A percentile compares a stretch with the other conserved stretches of the same genome.
Evolutionary conservation across 2,329 filamentous ascomycete genomes (phyloP).

Genomic region (Diplodia mutila): DNA sequence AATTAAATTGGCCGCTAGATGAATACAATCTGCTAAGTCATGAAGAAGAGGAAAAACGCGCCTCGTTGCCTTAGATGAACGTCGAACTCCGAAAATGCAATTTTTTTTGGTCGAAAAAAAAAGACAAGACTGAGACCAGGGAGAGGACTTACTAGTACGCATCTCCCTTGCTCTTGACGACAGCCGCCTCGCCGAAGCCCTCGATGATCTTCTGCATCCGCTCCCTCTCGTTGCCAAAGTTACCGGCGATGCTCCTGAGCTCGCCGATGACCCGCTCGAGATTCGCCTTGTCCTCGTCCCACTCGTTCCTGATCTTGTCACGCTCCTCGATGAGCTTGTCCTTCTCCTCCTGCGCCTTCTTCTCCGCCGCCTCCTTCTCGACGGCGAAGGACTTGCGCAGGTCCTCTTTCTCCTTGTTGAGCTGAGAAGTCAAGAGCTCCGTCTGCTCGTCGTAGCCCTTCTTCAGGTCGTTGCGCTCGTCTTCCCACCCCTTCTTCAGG

Average conservation of each 20-base stretch:
- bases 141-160: conserved; percentile 49
- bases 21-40: conserved; percentile 1
- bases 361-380: conserved; percentile 41
- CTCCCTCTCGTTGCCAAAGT: conserved; percentile 47
- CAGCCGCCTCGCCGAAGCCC: conserved; percentile 46
- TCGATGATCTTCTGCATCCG: conserved; percentile 50
- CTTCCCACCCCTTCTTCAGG: conserved; percentile 47
- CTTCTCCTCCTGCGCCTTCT: conserved; percentile 41
- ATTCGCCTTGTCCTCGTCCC: conserved; percentile 34
- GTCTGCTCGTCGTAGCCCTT: conserved; percentile 58
- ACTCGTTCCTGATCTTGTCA: conserved; percentile 37
- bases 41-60: neutral
- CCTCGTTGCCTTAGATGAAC: neutral
- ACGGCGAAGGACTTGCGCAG: conserved; percentile 52
- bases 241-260: conserved; percentile 39
- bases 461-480: conserved; percentile 55
- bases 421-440: conserved; percentile 44
- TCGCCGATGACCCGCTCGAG: conserved; percentile 31
- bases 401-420: conserved; percentile 47
- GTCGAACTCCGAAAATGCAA: conserved; percentile 1
- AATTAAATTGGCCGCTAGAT: conserved; percentile 17
- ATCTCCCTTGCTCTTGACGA: conserved; percentile 50
- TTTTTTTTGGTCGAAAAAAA: neutral
- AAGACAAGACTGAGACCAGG: conserved; percentile 7
- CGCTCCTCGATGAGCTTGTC: conserved; percentile 40